Evolutionary conservation across 2,329 filamentous ascomycete genomes (phyloP), one percentile per base, ranked within the genome.

Genomic region (Scedosporium minutisporum): DNA sequence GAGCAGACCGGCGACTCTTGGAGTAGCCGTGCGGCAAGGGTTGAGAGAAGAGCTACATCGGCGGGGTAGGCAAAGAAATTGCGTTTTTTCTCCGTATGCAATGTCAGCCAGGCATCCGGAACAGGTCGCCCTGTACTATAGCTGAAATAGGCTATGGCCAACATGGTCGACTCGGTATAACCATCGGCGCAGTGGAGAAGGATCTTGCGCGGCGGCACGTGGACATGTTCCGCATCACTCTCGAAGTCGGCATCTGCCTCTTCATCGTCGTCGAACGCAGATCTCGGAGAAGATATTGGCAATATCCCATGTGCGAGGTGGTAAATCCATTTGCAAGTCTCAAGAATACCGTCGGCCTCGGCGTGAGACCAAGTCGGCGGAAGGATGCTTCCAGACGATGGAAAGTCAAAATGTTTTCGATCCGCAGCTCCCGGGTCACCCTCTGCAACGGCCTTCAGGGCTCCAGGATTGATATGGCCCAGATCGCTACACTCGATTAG

Each of bases 21-120:
- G 23, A 97, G 79, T 14, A 97, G 79, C 14, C 89, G 87, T 21
- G 86, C 83, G 64, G 93, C 87, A 44, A 97, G 88, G 4, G 85
- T 83, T 1, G 83, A 87, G n/a, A 97, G 76, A 10, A 97, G 81
- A 3, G 88, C 84, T 18, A 97, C 92, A 71, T 99, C 95, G 0
- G 90, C 91, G 1, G 90, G 89, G 68, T 97, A 97, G 0, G 95
- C 92, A 71, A 99, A 99, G 77, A 97, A 97, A 71, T 99, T 97
- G 64, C 95, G 89, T 63, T 85, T 81, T 73, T 89, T 91, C 12
- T 86, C 82, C 10, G 87, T 87, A 72, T 99, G 95, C 58, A 99
- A 79, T 64, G 86, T 82, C 9, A 97, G 80, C 93, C 93, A 97
- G 7, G 95, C 93, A 63, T 92, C 86, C 29, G 93, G 89, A 0